These are phyloP conservation scores for Rostrohypoxylon terebratum DNA, from an alignment of 495 filamentous ascomycete species.

Conservation along the genomic window DNA sequence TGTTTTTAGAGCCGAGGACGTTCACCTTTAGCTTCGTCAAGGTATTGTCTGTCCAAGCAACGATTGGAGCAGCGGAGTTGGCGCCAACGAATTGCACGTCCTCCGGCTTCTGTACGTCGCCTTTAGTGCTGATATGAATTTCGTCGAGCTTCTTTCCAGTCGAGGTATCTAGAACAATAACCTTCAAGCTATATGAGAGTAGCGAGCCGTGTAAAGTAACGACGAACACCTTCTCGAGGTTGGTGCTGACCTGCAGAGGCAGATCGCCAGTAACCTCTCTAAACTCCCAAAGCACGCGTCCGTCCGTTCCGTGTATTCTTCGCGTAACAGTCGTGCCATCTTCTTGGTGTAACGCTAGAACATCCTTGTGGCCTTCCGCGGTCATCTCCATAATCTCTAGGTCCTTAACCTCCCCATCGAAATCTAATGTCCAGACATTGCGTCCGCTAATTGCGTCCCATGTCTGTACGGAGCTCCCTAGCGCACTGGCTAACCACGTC, in stretches of 20 bases:
- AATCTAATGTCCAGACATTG: slow-evolving; percentile 75
- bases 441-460: slow-evolving; percentile 88
- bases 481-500: slow-evolving; percentile 76
- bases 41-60: slow-evolving; percentile 82
- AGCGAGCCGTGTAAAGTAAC: slow-evolving; percentile 77
- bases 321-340: slow-evolving; percentile 68
- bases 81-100: slow-evolving; percentile 83
- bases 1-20: slow-evolving; percentile 78
- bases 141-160: slow-evolving; percentile 76
- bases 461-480: slow-evolving; percentile 73
- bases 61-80: slow-evolving; percentile 83
- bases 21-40: slow-evolving; percentile 79
- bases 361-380: slow-evolving; percentile 73
- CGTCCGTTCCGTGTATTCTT: slow-evolving; percentile 77
- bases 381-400: slow-evolving; percentile 82
- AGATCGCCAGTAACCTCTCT: slow-evolving; percentile 73
- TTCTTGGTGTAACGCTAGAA: slow-evolving; percentile 74
- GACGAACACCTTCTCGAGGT: slow-evolving; percentile 77
- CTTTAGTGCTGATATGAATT: slow-evolving; percentile 75
- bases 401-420: slow-evolving; percentile 73
- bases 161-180: slow-evolving; percentile 75
- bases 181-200: slow-evolving; percentile 76
- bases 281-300: slow-evolving; percentile 82
- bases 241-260: slow-evolving; percentile 83
- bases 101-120: slow-evolving; percentile 72